phyloP scores from a whole-genome alignment of 2,329 filamentous ascomycete species.

The Phyllosticta citrichinensis region DNA sequence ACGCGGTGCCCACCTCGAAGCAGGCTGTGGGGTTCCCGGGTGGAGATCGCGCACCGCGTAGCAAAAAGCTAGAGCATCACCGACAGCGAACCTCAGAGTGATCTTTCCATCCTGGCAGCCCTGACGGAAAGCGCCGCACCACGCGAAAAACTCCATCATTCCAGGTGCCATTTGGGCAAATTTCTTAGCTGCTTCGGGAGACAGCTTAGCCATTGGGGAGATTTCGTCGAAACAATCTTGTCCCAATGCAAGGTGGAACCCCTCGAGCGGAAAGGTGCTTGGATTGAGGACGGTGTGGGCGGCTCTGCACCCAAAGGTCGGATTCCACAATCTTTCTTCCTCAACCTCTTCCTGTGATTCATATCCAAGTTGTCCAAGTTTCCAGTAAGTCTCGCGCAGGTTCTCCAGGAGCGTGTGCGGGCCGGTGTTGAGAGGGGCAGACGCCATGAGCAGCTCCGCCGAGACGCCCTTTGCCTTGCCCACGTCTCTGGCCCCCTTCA shows the following conservation, averaged over 20 bases:
- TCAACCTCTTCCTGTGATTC: neutral
- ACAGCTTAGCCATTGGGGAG: constrained; percentile 6
- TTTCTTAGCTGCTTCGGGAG: neutral
- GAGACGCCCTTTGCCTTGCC: neutral
- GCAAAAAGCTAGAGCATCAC: constrained; percentile 44
- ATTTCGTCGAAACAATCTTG: constrained; percentile 7
- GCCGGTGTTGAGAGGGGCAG: neutral
- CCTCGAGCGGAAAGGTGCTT: constrained; percentile 41
- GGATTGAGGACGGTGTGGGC: constrained; percentile 35
- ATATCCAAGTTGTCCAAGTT: neutral
- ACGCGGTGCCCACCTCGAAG: neutral
- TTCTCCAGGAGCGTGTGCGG: neutral
- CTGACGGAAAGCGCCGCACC: constrained; percentile 33
- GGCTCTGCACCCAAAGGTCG: neutral
- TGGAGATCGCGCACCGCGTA: constrained; percentile 32
- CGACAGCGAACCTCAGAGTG: constrained; percentile 37
- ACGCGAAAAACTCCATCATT: constrained; percentile 37
- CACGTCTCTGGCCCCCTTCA: neutral
- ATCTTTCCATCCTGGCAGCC: constrained; percentile 16
- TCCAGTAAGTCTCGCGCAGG: neutral
- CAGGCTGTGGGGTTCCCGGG: constrained; percentile 23
- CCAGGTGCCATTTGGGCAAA: too few relatives aligned
- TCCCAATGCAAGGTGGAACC: constrained; percentile 45
- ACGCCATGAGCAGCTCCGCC: neutral
- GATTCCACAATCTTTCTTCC: neutral